Percentiles rank a stretch among this genome's conserved stretches.
These are phyloP conservation scores for Cyclocybe cylindracea DNA, from an alignment of 768 basidiomycete species.

Conservation along the genomic window DNA sequence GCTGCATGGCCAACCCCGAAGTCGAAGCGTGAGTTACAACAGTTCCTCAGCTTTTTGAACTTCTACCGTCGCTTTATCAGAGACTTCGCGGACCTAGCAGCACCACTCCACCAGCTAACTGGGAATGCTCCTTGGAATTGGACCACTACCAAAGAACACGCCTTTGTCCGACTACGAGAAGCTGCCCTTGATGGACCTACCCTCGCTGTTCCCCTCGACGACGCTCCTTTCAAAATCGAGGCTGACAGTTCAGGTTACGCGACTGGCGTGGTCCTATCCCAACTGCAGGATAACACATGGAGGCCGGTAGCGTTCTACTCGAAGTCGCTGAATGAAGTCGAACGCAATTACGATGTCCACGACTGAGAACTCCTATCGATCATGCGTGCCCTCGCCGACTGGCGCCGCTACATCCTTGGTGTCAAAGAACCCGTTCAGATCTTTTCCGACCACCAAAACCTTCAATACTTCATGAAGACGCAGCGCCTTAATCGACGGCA, in stretches of 20 bases:
- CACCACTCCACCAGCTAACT: too few species aligned
- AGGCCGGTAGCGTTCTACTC: constrained; percentile 41
- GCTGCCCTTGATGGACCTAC: background rate
- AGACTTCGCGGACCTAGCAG: too few species aligned
- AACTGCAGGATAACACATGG: constrained; percentile 23
- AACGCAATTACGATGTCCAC: constrained; percentile 47
- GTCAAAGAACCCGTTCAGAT: constrained; percentile 24
- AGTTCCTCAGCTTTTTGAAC: too few species aligned
- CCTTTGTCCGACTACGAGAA: too few species aligned
- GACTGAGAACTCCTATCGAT: constrained; percentile 53
- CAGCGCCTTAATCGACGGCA: too few species aligned
- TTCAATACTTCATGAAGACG: too few species aligned
- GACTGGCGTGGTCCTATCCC: constrained; percentile 38
- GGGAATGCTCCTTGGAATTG: too few species aligned
- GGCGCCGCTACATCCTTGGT: constrained; percentile 25
- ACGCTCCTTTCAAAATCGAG: constrained; percentile 8
- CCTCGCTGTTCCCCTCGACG: background rate
- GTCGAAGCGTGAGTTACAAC: too few species aligned
- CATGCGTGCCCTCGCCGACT: constrained; percentile 30
- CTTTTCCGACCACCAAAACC: constrained; percentile 24
- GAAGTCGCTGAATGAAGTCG: constrained; percentile 25
- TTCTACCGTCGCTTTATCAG: too few species aligned
- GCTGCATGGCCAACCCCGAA: too few species aligned
- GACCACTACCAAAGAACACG: too few species aligned
- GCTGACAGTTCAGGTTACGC: constrained; percentile 41